Conservation (phyloP, 306 rosid genomes). For the Cucumis hystrix region DNA sequence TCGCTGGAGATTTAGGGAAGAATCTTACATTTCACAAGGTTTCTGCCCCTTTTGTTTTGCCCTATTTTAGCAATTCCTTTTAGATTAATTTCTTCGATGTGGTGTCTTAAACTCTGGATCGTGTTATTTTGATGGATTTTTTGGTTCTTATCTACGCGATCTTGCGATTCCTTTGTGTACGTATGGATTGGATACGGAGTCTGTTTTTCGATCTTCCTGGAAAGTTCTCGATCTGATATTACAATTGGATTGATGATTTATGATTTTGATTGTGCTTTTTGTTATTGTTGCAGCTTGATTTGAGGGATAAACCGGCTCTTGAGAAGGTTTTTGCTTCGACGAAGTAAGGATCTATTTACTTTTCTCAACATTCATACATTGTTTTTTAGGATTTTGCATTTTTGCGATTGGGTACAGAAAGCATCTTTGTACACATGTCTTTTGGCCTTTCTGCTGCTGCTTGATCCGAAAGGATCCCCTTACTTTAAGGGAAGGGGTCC, state of each 20-base stretch:
- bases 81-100: neutral
- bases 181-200: neutral
- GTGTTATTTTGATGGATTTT: neutral
- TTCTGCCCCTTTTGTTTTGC: neutral
- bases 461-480: neutral
- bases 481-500: neutral
- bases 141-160: neutral
- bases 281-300: constrained; percentile 43
- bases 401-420: neutral
- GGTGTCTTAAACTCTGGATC: neutral
- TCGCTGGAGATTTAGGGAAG: constrained; percentile 57
- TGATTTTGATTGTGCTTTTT: neutral
- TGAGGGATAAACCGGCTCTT: constrained; percentile 70
- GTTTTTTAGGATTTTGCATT: neutral
- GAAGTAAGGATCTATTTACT: constrained; percentile 27
- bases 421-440: constrained; percentile 6
- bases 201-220: neutral
- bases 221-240: neutral
- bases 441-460: neutral
- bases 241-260: neutral
- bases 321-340: constrained; percentile 61
- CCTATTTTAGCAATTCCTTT: neutral
- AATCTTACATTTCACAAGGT: constrained; percentile 84
- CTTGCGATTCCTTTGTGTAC: neutral
- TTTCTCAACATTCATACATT: neutral